phyloP scores from a whole-genome alignment of 1,139 yeast species.

The Debaryomycetaceae sp. region DNA sequence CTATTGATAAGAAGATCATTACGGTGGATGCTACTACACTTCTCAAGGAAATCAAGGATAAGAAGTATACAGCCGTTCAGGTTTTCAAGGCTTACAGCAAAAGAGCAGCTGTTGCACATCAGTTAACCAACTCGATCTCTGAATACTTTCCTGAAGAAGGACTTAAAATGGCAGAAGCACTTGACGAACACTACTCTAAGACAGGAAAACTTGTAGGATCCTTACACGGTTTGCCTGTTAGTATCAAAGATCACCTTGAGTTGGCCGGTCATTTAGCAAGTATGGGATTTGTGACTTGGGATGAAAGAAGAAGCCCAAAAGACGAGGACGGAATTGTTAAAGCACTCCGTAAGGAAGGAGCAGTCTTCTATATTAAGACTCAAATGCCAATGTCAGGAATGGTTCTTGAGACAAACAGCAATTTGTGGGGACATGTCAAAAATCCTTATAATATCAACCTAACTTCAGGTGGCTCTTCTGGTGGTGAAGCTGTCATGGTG shows the following conservation, averaged over 20 bases:
- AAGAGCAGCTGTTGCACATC: conserved; percentile 19
- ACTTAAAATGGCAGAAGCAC: conserved; percentile 13
- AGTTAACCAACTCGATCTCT: conserved; percentile 19
- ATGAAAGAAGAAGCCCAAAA: conserved; percentile 12
- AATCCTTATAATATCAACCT: conserved; percentile 53
- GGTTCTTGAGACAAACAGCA: conserved; percentile 52
- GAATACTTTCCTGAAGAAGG: conserved; percentile 20
- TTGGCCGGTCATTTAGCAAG: conserved; percentile 13
- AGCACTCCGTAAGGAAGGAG: conserved; percentile 16
- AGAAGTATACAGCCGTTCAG: conserved; percentile 15
- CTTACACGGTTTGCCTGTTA: conserved; percentile 22
- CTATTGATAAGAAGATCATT: neutral
- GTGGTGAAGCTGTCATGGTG: conserved; percentile 24
- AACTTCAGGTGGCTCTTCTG: conserved; percentile 45
- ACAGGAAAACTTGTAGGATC: conserved; percentile 14
- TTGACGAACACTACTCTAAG: conserved; percentile 12
- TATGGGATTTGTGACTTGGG: conserved; percentile 21
- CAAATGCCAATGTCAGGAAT: conserved; percentile 55
- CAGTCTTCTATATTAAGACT: conserved; percentile 35
- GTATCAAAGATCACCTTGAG: conserved; percentile 20
- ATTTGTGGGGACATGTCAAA: conserved; percentile 48
- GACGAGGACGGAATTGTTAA: conserved; percentile 19
- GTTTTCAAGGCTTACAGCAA: conserved; percentile 29
- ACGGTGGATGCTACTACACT: neutral
- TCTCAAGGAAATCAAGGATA: neutral